Conservation (phyloP, 2,329 filamentous ascomycete genomes). For the Colletotrichum aenigma region DNA sequence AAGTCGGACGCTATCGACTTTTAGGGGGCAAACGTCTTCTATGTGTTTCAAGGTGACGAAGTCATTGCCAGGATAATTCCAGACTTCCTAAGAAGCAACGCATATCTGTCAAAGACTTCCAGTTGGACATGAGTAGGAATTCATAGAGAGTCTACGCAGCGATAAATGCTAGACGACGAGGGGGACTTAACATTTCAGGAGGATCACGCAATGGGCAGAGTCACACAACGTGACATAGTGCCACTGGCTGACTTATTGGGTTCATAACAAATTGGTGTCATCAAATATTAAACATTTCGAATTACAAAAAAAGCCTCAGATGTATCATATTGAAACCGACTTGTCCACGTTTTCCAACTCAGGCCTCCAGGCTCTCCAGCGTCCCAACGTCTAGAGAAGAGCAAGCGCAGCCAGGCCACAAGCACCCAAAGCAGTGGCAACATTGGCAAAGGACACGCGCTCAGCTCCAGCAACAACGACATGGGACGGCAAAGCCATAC, state of each 20-base stretch:
- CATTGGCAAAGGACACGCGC: background rate
- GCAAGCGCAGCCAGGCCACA: background rate
- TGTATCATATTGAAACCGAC: background rate
- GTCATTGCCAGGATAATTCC: too few relatives aligned
- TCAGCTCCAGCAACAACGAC: background rate
- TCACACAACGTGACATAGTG: background rate
- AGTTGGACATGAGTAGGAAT: too few relatives aligned
- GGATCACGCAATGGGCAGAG: fast-evolving
- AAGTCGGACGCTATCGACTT: too few relatives aligned
- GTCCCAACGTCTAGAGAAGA: background rate
- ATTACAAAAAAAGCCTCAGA: background rate
- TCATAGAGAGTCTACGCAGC: fast-evolving
- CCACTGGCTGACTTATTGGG: background rate
- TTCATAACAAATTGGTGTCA: background rate
- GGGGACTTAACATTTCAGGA: fast-evolving
- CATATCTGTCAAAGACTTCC: too few relatives aligned
- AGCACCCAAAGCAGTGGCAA: background rate
- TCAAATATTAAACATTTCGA: background rate
- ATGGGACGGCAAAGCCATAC: background rate
- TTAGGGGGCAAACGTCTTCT: too few relatives aligned
- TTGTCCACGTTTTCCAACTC: background rate
- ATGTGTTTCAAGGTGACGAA: too few relatives aligned
- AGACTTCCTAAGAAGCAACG: too few relatives aligned
- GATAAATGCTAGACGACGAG: too few relatives aligned
- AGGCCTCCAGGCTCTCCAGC: background rate